A percentile compares a stretch with the other conserved stretches of the same genome.
Conservation (phyloP, 257 asterid genomes). For the Prunella vulgaris region DNA sequence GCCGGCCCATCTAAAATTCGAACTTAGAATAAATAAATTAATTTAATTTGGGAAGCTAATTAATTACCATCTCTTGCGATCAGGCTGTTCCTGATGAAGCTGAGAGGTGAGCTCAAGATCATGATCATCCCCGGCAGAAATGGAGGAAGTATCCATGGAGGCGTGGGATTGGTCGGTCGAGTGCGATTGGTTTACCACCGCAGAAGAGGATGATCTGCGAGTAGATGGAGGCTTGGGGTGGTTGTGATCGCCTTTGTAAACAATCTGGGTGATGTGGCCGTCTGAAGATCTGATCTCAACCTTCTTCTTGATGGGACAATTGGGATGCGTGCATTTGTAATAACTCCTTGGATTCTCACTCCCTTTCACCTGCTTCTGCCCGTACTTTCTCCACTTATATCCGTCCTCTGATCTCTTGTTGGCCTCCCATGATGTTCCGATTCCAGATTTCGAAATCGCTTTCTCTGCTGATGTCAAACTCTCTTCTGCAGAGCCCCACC, state of each 20-base stretch:
- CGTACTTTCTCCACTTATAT: constrained; percentile 89
- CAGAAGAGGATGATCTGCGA: constrained; percentile 58
- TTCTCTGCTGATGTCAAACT: neutral
- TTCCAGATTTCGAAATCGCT: constrained; percentile 38
- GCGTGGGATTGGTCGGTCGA: constrained; percentile 54
- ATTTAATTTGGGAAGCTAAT: too few species aligned
- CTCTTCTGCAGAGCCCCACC: constrained; percentile 40
- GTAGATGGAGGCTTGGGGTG: constrained; percentile 80
- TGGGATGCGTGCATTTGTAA: constrained; percentile 72
- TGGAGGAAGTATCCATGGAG: constrained; percentile 68
- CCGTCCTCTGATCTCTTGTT: constrained; percentile 64
- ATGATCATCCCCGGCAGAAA: constrained; percentile 58
- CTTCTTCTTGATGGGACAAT: constrained; percentile 71
- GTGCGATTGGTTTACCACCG: constrained; percentile 28
- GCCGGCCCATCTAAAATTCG: too few species aligned
- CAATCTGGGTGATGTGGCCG: constrained; percentile 76
- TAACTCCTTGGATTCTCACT: constrained; percentile 91
- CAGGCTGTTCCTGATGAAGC: constrained; percentile 48
- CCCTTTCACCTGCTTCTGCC: constrained; percentile 88
- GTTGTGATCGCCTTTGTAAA: constrained; percentile 67
- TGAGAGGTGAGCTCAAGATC: constrained; percentile 58
- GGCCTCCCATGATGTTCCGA: constrained; percentile 28
- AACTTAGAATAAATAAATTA: too few species aligned
- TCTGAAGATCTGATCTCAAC: constrained; percentile 56
- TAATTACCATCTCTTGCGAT: constrained; percentile 65